Base-by-base conservation (phyloP, 2,329 filamentous ascomycete species). In the Acrodontium crateriforme region DNA sequence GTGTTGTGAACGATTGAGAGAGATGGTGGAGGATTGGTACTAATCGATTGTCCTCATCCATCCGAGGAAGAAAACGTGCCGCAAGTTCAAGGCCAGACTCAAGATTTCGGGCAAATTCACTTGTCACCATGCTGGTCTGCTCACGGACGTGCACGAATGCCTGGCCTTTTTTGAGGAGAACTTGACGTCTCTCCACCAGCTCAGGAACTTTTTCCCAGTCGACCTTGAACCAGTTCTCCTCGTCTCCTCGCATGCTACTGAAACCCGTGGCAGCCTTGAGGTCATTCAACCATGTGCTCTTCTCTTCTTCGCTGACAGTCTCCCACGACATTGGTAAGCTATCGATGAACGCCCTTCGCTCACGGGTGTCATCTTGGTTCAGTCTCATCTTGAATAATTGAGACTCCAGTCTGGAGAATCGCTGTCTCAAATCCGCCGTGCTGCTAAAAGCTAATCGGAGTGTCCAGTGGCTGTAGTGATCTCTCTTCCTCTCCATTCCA, bases 401-500 rank as follows among this genome's bases (percentile, higher is more conserved):
- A 0, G 80, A 81, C 57, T 98, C 89, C 3, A 91, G 73, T 18
- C 85, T 73, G 3, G 75, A 70, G 49, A 95, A 98, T 14, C 89
- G 75, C 38, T 79, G 70, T 22, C 89, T 74, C 19, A 95, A 63
- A 46, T 98, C 89, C 49, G 93, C 84, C 0, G 87, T 94, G 2
- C 78, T 74, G 1, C 85, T 75, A 49, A 98, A 98, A 1, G 89
- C 89, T 23, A 98, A 71, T 1, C 89, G 75, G 5, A 98, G 69
- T 36, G 95, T 98, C 53, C 94, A 98, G 55, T 98, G 89, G 31
- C 81, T 89, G 58, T 95, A 98, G 57, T 98, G 89, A 45, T 98
- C 89, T 52, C 89, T 91, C 54, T 87, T 80, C 16, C 87, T 70
- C 58, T 98, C 82, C 18, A 71, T 58, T 14, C 70, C 66, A 9